Evolutionary conservation across 345 rosid genomes (phyloP).

Genomic region (Bretschneidera sinensis): DNA sequence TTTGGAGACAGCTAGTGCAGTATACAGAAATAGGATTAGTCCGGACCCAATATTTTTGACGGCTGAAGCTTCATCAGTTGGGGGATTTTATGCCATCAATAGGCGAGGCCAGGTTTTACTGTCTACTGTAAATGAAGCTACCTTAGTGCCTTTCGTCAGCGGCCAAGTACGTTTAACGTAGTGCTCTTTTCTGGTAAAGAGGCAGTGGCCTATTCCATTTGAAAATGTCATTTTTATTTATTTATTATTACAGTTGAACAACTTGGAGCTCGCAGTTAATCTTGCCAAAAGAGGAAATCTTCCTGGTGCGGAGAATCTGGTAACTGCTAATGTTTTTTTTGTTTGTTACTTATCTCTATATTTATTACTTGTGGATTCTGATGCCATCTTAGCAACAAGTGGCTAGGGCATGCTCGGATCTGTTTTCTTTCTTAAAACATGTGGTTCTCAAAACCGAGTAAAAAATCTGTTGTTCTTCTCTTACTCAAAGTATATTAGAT

Average conservation of each 20-base stretch:
- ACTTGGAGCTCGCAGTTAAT: constrained; percentile 96
- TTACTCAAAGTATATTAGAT: not conserved
- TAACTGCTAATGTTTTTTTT: constrained; percentile 28
- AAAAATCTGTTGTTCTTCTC: not conserved
- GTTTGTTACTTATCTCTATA: not conserved
- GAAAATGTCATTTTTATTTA: too few species aligned
- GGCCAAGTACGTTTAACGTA: constrained; percentile 66
- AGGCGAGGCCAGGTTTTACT: constrained; percentile 86
- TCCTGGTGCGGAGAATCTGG: constrained; percentile 99
- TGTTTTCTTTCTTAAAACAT: constrained; percentile 7
- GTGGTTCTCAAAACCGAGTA: not conserved
- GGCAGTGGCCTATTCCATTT: not conserved
- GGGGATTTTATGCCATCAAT: constrained; percentile 93
- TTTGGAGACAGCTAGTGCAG: constrained; percentile 95
- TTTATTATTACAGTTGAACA: constrained; percentile 60
- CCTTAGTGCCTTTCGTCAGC: constrained; percentile 91
- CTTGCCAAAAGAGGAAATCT: constrained; percentile 99
- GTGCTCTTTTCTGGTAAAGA: not conserved
- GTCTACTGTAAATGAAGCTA: constrained; percentile 93
- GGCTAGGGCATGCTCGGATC: constrained; percentile 9
- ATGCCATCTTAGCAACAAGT: not conserved
- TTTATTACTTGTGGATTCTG: not conserved
- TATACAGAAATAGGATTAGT: constrained; percentile 94
- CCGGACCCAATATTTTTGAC: constrained; percentile 99
- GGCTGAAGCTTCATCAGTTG: constrained; percentile 81